Percentiles rank a stretch among this genome's conserved stretches.
Evolutionary conservation across 805 yeast species (phyloP).

Genomic region (Lipomyces sp.): DNA sequence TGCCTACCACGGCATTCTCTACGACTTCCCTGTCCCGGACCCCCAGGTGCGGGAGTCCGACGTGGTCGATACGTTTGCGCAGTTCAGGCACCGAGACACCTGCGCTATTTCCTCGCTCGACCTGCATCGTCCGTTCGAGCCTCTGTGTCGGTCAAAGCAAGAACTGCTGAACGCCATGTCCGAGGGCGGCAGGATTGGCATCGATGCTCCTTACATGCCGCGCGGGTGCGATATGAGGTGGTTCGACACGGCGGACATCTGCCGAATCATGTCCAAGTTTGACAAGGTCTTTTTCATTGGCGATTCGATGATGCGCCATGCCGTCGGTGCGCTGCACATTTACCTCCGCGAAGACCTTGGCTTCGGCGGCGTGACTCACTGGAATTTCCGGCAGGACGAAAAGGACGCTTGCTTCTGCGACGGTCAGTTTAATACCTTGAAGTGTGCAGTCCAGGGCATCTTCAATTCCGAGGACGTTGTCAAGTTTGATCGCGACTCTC

Average conservation of each 20-base stretch:
- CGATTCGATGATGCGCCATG: constrained; percentile 29
- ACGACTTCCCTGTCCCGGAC: constrained; percentile 20
- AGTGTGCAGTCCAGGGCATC: constrained; percentile 29
- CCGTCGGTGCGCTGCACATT: constrained; percentile 28
- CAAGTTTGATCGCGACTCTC: constrained; percentile 20
- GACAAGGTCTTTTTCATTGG: constrained; percentile 25
- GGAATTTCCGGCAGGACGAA: constrained; percentile 28
- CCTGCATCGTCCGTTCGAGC: constrained; percentile 28
- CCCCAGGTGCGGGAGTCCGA: constrained; percentile 11
- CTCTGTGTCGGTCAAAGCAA: constrained; percentile 17
- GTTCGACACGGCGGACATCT: constrained; percentile 25
- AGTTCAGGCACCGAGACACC: constrained; percentile 12
- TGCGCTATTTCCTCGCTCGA: constrained; percentile 25
- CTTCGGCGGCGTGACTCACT: constrained; percentile 28
- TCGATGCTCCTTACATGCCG: constrained; percentile 30
- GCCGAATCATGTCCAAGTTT: constrained; percentile 19
- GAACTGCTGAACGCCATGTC: constrained; percentile 24
- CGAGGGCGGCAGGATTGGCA: constrained; percentile 28
- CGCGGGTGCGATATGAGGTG: constrained; percentile 30
- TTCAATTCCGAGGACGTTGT: constrained; percentile 28
- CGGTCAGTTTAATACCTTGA: constrained; percentile 28
- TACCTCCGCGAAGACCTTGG: constrained; percentile 28
- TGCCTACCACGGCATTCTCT: constrained; percentile 20
- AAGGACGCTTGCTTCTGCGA: constrained; percentile 26
- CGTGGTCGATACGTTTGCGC: constrained; percentile 24